These are phyloP conservation scores for Penicillium nucicola DNA, from an alignment of 495 filamentous ascomycete species.

Conservation along the genomic window DNA sequence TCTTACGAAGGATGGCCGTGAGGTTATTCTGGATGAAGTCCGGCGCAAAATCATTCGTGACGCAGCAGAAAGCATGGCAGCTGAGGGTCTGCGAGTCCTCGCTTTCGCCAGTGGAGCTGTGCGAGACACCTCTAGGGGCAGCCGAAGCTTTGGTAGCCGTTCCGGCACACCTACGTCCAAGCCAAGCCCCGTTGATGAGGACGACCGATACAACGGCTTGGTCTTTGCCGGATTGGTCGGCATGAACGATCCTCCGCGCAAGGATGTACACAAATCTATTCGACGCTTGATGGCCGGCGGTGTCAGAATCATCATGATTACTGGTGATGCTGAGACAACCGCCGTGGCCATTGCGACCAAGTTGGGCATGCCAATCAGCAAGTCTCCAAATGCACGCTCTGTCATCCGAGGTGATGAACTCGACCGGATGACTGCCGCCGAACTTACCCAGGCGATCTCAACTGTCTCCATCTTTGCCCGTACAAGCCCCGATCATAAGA, in stretches of 20 bases:
- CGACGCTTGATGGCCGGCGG: slow-evolving; percentile 87
- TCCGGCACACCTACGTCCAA: slow-evolving; percentile 49
- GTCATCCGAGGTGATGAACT: slow-evolving; percentile 88
- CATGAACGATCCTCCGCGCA: slow-evolving; percentile 93
- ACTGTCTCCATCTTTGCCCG: slow-evolving; percentile 92
- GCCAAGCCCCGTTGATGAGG: slow-evolving; percentile 48
- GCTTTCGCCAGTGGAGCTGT: slow-evolving; percentile 80
- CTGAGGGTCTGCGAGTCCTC: slow-evolving; percentile 85
- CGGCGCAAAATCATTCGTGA: slow-evolving; percentile 69
- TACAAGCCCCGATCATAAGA: slow-evolving; percentile 94
- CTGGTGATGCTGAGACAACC: slow-evolving; percentile 91
- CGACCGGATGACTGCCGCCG: slow-evolving; percentile 80
- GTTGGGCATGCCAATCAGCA: slow-evolving; percentile 78
- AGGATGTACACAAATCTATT: slow-evolving; percentile 85
- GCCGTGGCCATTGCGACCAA: slow-evolving; percentile 90
- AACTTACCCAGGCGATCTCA: slow-evolving; percentile 77
- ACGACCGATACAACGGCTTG: slow-evolving; percentile 75
- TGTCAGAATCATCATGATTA: slow-evolving; percentile 98
- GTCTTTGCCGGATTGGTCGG: slow-evolving; percentile 90
- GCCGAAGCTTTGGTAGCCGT: slow-evolving; percentile 38
- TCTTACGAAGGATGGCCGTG: slow-evolving; percentile 79
- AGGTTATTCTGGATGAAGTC: slow-evolving; percentile 78
- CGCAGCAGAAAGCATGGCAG: slow-evolving; percentile 87
- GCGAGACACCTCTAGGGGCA: slow-evolving; percentile 28
- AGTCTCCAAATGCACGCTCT: slow-evolving; percentile 48